Evolutionary conservation across 306 rosid species (phyloP).

Genomic region (Gillenia trifoliata): DNA sequence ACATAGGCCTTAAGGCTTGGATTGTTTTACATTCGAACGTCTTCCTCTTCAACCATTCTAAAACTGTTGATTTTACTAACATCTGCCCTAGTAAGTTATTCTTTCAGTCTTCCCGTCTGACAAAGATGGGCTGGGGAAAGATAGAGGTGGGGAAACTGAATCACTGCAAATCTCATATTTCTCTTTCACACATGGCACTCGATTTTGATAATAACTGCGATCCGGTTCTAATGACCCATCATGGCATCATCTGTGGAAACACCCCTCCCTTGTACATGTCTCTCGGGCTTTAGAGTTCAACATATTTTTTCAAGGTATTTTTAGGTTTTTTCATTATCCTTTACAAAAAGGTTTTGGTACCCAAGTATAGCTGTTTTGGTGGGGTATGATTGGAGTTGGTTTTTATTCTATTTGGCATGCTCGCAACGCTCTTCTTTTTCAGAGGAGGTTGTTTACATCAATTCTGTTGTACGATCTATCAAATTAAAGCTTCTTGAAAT

Average conservation of each 20-base stretch:
- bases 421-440: too few species aligned
- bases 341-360: too few species aligned
- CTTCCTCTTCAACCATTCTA: conserved; percentile 67
- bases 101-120: conserved; percentile 82
- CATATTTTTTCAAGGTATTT: too few species aligned
- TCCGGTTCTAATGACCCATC: conserved; percentile 51
- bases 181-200: conserved; percentile 33
- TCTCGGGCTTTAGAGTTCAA: conserved; percentile 28
- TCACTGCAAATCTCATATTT: conserved; percentile 45
- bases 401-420: too few species aligned
- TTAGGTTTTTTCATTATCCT: too few species aligned
- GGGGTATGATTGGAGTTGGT: too few species aligned
- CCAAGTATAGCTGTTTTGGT: too few species aligned
- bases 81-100: conserved; percentile 83
- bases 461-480: too few species aligned
- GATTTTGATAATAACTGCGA: conserved; percentile 31
- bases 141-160: conserved; percentile 53
- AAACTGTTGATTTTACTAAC: conserved; percentile 72
- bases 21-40: conserved; percentile 48
- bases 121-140: conserved; percentile 55
- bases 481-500: too few species aligned
- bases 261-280: conserved; percentile 80
- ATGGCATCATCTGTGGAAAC: conserved; percentile 94
- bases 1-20: too few species aligned
- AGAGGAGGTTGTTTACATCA: too few species aligned